These are phyloP conservation scores for Reutealis trisperma DNA, from an alignment of 345 rosid species.

Conservation along the genomic window DNA sequence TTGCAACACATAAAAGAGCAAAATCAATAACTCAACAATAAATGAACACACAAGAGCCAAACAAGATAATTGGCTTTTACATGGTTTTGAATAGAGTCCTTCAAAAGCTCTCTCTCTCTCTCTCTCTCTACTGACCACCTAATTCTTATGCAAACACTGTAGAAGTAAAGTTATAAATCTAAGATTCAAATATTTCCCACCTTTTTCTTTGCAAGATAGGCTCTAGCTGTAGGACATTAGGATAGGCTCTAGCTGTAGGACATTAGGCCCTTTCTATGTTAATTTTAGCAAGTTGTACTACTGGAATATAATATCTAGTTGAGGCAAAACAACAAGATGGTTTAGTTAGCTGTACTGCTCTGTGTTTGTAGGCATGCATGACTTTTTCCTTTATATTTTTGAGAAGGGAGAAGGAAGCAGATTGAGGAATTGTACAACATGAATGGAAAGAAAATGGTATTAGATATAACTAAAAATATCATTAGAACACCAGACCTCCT, in stretches of 20 bases:
- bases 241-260: background rate
- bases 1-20: background rate
- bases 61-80: background rate
- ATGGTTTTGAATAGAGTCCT: background rate
- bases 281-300: background rate
- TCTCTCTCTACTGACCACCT: background rate
- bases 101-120: background rate
- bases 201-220: background rate
- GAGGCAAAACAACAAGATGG: background rate
- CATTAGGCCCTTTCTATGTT: background rate
- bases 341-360: background rate
- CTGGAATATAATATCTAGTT: background rate
- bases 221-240: background rate
- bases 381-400: too few species aligned
- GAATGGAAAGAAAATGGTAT: background rate
- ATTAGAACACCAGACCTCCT: slow-evolving; percentile 59
- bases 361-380: background rate
- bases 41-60: background rate
- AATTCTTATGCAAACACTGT: background rate
- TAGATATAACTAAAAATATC: background rate
- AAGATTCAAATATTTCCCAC: background rate
- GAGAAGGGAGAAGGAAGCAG: background rate
- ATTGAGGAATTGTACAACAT: background rate
- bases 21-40: background rate
- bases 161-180: too few species aligned